Conservation (phyloP, 768 basidiomycete genomes). For the Kwoniella mangroviensis region DNA sequence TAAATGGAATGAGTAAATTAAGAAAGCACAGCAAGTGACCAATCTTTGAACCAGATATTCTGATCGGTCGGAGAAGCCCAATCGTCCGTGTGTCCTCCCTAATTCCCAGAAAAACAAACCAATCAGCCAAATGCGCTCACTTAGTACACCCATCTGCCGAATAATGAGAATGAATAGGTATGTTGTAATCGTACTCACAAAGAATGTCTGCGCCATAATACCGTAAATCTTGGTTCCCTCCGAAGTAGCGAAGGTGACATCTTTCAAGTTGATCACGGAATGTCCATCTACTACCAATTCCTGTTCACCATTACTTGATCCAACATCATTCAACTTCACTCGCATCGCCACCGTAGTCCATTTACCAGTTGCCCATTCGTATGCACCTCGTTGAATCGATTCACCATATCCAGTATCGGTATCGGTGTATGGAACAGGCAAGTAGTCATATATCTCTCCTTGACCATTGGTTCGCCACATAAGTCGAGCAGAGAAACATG, state of each 20-base stretch:
- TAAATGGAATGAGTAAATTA: constrained; percentile 1
- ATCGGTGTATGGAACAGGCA: constrained; percentile 59
- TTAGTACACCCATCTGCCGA: background rate
- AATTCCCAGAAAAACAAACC: background rate
- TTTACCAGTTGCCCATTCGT: constrained; percentile 67
- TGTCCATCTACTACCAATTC: constrained; percentile 70
- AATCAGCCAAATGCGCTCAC: background rate
- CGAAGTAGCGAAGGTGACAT: constrained; percentile 65
- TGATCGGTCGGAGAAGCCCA: constrained; percentile 71
- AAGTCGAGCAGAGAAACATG: constrained; percentile 69
- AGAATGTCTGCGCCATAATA: constrained; percentile 71
- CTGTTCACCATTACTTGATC: constrained; percentile 73
- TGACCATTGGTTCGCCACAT: constrained; percentile 70
- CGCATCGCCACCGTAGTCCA: constrained; percentile 75
- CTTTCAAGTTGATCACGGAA: constrained; percentile 67
- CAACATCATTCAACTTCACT: constrained; percentile 74
- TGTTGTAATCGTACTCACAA: constrained; percentile 62
- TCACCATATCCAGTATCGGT: constrained; percentile 65
- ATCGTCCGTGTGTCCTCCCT: constrained; percentile 58
- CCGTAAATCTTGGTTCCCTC: constrained; percentile 66
- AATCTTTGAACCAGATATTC: constrained; percentile 70
- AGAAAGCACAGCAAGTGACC: constrained; percentile 67
- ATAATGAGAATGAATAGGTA: background rate
- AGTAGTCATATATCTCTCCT: constrained; percentile 75
- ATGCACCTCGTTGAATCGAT: constrained; percentile 69